These are phyloP conservation scores for Kernera saxatilis DNA, from an alignment of 345 rosid genomes.

Conservation along the genomic window DNA sequence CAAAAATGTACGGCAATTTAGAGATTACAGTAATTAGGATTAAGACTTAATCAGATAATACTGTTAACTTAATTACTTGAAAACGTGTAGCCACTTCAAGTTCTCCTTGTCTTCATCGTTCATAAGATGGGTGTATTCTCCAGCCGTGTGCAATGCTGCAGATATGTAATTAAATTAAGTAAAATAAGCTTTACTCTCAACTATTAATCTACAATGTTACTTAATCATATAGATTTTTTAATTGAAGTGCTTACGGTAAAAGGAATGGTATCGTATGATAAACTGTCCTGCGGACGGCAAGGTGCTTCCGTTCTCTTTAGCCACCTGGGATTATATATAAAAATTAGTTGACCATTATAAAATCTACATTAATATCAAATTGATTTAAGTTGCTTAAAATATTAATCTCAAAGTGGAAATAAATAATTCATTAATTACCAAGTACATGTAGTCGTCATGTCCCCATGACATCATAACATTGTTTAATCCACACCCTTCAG, in stretches of 20 bases:
- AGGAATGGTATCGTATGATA: conserved; percentile 58
- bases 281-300: conserved; percentile 51
- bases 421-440: conserved; percentile 28
- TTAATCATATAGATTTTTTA: neutral
- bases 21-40: neutral
- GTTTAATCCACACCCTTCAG: conserved; percentile 50
- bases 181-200: neutral
- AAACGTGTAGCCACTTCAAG: conserved; percentile 54
- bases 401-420: neutral
- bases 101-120: conserved; percentile 49
- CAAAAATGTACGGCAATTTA: neutral
- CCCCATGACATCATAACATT: conserved; percentile 56
- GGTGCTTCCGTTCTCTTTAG: conserved; percentile 51
- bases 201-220: neutral
- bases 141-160: conserved; percentile 53
- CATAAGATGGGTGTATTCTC: conserved; percentile 49
- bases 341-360: neutral
- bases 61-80: conserved; percentile 42
- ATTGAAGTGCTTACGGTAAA: conserved; percentile 40
- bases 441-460: conserved; percentile 52
- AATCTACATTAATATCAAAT: neutral
- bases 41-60: neutral
- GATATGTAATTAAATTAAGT: neutral
- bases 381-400: neutral
- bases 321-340: conserved; percentile 28